Evolutionary conservation across 2,329 filamentous ascomycete genomes (phyloP), one percentile per base, ranked within the genome.

Genomic region (Coniochaeta sp.): DNA sequence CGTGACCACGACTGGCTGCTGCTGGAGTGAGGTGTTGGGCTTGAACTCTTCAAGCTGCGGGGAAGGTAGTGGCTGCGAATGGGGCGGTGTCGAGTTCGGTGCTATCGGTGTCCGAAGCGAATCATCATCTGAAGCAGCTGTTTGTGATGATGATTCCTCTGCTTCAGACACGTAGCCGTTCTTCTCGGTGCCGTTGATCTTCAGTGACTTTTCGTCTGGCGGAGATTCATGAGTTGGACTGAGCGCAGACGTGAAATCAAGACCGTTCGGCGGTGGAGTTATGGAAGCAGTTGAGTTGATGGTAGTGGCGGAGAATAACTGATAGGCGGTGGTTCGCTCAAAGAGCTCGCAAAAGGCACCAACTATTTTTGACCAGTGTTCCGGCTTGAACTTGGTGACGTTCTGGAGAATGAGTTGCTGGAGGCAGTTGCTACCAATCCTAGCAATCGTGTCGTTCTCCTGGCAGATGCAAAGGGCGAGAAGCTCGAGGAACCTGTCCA

Each of bases 401-500:
- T 99, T 99, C 71, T 98, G 93, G 50, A 99, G 74, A 61, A 99
- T 97, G 52, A 99, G 79, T 71, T 98, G 93, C 72, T 99, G 95
- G 58, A 99, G 77, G 71, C 96, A 99, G 71, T 99, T 99, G 78
- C 93, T 98, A 58, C 95, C 95, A 68, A 99, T 99, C 26, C 96
- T 86, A 2, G 95, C 96, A 65, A 99, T 93, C 0, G 96, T 99
- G 70, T 99, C 95, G 68, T 99, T 99, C 72, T 99, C 95, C 73
- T 99, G 95, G 72, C 93, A 98, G 64, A 99, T 99, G 71, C 95
- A 99, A 12, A 99, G 83, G 3, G 91, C 93, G 12, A 99, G 79
- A 22, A 99, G 84, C 73, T 98, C 93, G 40, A 99, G 77, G 73
- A 99, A 98, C n/a, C 95, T 84, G 73, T 97, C 92, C 19, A 99